Percentiles rank a stretch among this genome's conserved stretches.
phyloP scores from a whole-genome alignment of 805 yeast genomes.

The Metschnikowia kunwiensis region DNA sequence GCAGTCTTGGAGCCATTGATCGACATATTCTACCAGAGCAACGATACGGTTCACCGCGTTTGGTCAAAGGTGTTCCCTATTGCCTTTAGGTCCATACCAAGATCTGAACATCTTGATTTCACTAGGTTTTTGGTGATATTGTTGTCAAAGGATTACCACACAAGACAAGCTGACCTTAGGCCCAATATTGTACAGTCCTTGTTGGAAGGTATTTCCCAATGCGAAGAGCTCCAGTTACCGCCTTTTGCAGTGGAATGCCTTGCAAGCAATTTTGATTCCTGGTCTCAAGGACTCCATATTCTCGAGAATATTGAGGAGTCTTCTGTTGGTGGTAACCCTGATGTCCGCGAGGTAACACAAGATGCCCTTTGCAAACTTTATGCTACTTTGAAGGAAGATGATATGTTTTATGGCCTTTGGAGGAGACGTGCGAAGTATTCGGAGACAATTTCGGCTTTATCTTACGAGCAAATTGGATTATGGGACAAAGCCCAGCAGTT shows the following conservation, averaged over 20 bases:
- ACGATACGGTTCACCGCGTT: conserved; percentile 72
- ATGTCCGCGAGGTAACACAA: conserved; percentile 77
- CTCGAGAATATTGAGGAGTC: conserved; percentile 63
- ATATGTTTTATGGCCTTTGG: conserved; percentile 98
- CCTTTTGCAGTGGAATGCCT: conserved; percentile 90
- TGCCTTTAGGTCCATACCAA: conserved; percentile 69
- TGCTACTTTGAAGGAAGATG: conserved; percentile 86
- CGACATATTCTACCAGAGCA: conserved; percentile 78
- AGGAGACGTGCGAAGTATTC: conserved; percentile 91
- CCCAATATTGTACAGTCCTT: conserved; percentile 86
- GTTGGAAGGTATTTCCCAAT: conserved; percentile 75
- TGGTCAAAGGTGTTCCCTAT: conserved; percentile 86
- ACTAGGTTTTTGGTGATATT: conserved; percentile 75
- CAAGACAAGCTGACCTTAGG: conserved; percentile 80
- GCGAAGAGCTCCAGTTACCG: conserved; percentile 76
- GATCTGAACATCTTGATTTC: conserved; percentile 79
- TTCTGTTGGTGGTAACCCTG: conserved; percentile 63
- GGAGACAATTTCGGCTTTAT: conserved; percentile 88
- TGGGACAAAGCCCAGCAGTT: conserved; percentile 93
- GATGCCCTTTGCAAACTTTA: conserved; percentile 91
- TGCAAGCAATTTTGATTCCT: conserved; percentile 82
- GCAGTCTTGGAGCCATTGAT: conserved; percentile 68
- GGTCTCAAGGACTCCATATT: conserved; percentile 86
- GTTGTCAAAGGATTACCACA: conserved; percentile 86
- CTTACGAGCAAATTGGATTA: conserved; percentile 90